These are phyloP conservation scores for Anethum foeniculum DNA, from an alignment of 140 eudicot genomes.

Conservation along the genomic window DNA sequence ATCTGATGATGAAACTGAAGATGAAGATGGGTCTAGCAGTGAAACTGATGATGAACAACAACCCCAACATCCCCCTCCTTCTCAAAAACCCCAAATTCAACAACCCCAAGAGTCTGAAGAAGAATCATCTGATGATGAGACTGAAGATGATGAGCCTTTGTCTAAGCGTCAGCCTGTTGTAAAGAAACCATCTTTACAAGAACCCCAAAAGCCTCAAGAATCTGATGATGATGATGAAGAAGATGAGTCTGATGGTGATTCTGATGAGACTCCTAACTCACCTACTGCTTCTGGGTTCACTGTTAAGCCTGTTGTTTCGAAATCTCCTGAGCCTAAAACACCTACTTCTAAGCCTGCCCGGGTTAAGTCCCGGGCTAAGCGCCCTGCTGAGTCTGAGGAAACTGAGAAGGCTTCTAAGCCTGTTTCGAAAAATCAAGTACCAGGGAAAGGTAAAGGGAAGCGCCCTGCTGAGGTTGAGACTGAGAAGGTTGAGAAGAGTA, in stretches of 20 bases:
- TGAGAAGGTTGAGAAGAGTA: neutral
- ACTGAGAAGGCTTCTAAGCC: neutral
- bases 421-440: neutral
- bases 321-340: neutral
- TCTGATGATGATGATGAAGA: neutral
- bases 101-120: neutral
- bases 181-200: neutral
- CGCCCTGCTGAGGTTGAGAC: neutral
- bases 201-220: neutral
- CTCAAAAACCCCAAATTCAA: neutral
- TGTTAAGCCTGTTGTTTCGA: slow-evolving; percentile 22
- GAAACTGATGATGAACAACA: neutral
- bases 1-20: neutral
- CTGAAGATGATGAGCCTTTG: neutral
- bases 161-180: neutral
- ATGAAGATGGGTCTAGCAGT: neutral
- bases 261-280: neutral
- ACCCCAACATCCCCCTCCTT: neutral
- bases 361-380: neutral
- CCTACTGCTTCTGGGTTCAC: slow-evolving; percentile 5
- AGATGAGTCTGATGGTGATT: neutral
- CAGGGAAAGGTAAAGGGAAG: neutral
- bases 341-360: neutral
- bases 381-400: neutral
- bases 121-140: neutral